Conservation (phyloP, 139 green algal genomes). For the Chlamydomonas urium region DNA sequence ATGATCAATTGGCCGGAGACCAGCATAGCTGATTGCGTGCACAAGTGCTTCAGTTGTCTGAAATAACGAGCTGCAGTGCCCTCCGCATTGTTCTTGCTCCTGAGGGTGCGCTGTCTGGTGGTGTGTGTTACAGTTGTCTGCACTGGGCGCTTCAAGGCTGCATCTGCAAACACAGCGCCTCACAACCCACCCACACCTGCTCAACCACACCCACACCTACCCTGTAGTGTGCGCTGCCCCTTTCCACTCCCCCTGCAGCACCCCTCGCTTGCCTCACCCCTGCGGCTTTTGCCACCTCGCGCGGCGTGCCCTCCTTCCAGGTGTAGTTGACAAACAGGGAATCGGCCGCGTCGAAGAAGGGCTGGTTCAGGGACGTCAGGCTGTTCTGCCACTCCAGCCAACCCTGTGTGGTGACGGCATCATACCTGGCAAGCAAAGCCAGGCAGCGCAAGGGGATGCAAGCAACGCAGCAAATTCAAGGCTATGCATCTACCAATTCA, state of each 20-base stretch:
- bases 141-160: too few species aligned
- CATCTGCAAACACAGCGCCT: not conserved
- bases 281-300: conserved; percentile 25
- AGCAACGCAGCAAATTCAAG: too few species aligned
- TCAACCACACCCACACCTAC: not conserved
- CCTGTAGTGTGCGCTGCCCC: not conserved
- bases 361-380: conserved; percentile 58
- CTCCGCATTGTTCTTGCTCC: not conserved
- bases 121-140: too few species aligned
- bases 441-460: not conserved
- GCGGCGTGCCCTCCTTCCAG: conserved; percentile 24
- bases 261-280: too few species aligned
- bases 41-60: not conserved
- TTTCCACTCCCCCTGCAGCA: too few species aligned
- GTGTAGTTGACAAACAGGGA: conserved; percentile 79
- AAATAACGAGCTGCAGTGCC: too few species aligned
- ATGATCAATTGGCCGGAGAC: not conserved
- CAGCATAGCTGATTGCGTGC: not conserved
- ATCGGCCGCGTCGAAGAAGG: conserved; percentile 38
- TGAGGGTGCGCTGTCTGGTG: not conserved
- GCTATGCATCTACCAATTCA: not conserved
- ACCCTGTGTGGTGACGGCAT: conserved; percentile 74
- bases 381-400: conserved; percentile 77
- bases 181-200: not conserved
- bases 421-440: conserved; percentile 58